Evolutionary conservation across 495 filamentous ascomycete species (phyloP).

Genomic region (Pyrenula massariospora): DNA sequence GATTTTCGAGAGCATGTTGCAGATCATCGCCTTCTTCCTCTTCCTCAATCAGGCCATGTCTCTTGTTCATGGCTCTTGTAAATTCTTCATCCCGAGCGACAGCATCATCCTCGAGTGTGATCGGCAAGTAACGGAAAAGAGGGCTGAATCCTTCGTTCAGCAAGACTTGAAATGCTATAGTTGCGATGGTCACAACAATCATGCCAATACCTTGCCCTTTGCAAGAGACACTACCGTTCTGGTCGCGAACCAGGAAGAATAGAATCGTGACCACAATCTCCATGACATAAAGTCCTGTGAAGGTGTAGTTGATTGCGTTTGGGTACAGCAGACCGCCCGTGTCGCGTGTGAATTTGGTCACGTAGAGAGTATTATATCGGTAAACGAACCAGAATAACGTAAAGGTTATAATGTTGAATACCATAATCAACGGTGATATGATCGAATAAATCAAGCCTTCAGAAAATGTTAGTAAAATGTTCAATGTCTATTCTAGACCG

Average conservation of each 20-base stretch:
- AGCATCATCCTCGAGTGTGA: conserved; percentile 92
- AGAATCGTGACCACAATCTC: conserved; percentile 82
- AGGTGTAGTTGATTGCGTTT: conserved; percentile 88
- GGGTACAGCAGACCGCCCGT: conserved; percentile 92
- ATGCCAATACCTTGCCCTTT: conserved; percentile 81
- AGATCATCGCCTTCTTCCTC: conserved; percentile 37
- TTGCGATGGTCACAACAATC: conserved; percentile 61
- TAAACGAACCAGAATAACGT: conserved; percentile 91
- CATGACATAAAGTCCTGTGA: conserved; percentile 91
- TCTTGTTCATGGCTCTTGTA: conserved; percentile 39
- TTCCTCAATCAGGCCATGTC: conserved; percentile 29
- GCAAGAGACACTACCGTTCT: conserved; percentile 45
- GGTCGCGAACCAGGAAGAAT: conserved; percentile 73
- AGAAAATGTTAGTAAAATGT: conserved; percentile 18
- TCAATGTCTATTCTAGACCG: conserved; percentile 10
- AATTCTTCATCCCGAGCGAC: conserved; percentile 83
- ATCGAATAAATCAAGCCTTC: conserved; percentile 85
- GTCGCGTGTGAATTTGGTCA: conserved; percentile 81
- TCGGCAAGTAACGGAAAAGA: conserved; percentile 78
- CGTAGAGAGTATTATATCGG: conserved; percentile 92
- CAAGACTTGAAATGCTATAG: conserved; percentile 67
- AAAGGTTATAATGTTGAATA: conserved; percentile 94
- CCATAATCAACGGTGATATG: conserved; percentile 77
- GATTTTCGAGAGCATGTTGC: conserved; percentile 30
- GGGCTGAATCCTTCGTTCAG: conserved; percentile 81